phyloP scores from a whole-genome alignment of 1,284 basidiomycete species.

The Ustilago sp. region DNA sequence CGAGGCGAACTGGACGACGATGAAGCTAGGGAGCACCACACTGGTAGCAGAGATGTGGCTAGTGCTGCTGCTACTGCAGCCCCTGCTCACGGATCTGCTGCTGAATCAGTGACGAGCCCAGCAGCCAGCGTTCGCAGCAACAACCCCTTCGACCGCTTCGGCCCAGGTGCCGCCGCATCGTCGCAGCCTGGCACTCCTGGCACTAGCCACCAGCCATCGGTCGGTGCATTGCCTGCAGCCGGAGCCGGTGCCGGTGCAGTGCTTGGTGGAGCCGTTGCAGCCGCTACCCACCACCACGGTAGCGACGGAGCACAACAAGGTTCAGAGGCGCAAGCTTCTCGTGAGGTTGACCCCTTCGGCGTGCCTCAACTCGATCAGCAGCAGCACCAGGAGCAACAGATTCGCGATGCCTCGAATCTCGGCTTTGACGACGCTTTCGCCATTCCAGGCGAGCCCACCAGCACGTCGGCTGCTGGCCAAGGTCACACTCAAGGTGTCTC shows the following conservation, averaged over 20 bases:
- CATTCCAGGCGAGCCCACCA: conserved; percentile 58
- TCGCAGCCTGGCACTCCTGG: conserved; percentile 26
- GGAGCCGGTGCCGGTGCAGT: conserved; percentile 64
- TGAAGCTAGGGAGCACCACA: conserved; percentile 61
- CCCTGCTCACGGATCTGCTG: conserved; percentile 17
- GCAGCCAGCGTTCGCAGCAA: conserved; percentile 77
- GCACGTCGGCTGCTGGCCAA: conserved; percentile 58
- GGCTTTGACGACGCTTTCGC: conserved; percentile 76
- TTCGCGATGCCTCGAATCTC: conserved; percentile 13
- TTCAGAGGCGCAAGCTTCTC: conserved; percentile 3
- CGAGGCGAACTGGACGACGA: conserved; percentile 70
- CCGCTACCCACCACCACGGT: conserved; percentile 45
- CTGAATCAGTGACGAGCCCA: conserved; percentile 63
- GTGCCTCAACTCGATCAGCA: conserved; percentile 24
- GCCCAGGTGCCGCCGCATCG: conserved; percentile 15
- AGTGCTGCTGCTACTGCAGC: conserved; percentile 56
- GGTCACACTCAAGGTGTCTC: conserved; percentile 14
- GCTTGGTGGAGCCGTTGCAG: conserved; percentile 63
- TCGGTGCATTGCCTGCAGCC: conserved; percentile 58
- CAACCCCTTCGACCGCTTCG: conserved; percentile 90
- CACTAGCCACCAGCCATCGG: conserved; percentile 19
- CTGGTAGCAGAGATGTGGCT: not conserved
- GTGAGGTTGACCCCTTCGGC: conserved; percentile 57
- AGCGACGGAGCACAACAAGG: conserved; percentile 9
- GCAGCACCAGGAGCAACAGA: conserved; percentile 7